Evolutionary conservation across 2,329 filamentous ascomycete genomes (phyloP).

Genomic region (Ceratocystis albifundus): DNA sequence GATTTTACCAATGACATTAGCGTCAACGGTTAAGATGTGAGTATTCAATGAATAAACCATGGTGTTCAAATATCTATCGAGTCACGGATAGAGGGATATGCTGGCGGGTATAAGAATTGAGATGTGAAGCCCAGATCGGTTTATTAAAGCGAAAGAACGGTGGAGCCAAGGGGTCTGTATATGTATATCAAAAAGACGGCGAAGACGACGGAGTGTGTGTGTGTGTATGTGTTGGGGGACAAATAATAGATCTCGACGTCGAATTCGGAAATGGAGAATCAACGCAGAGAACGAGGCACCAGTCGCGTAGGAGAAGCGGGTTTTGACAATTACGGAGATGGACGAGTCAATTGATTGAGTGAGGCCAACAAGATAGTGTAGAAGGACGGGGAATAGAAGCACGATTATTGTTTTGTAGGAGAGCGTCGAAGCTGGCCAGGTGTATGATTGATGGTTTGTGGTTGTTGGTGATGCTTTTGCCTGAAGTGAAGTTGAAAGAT

Average conservation of each 20-base stretch:
- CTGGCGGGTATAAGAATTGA: conserved; percentile 24
- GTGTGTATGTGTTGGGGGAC: no score
- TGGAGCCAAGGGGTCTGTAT: conserved; percentile 15
- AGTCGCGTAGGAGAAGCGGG: conserved; percentile 15
- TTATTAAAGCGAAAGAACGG: neutral
- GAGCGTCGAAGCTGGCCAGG: neutral
- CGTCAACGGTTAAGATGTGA: conserved; percentile 82
- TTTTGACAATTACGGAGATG: neutral
- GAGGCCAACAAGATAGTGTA: neutral
- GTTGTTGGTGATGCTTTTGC: neutral
- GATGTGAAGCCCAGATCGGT: conserved; percentile 2
- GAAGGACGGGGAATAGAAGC: neutral
- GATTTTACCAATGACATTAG: conserved; percentile 84
- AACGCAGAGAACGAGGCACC: conserved; percentile 22
- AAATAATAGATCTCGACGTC: conserved; percentile 17
- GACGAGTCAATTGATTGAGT: neutral
- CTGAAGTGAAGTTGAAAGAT: neutral
- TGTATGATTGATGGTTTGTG: neutral
- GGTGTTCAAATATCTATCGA: conserved; percentile 28
- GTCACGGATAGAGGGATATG: conserved; percentile 28
- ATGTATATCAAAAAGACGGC: conserved; percentile 19
- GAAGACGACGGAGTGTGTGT: neutral
- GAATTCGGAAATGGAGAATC: conserved; percentile 1
- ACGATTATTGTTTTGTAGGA: neutral
- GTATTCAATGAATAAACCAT: conserved; percentile 81